Evolutionary conservation across 163 green algal genomes (phyloP).

Genomic region (Prototheca cutis): DNA sequence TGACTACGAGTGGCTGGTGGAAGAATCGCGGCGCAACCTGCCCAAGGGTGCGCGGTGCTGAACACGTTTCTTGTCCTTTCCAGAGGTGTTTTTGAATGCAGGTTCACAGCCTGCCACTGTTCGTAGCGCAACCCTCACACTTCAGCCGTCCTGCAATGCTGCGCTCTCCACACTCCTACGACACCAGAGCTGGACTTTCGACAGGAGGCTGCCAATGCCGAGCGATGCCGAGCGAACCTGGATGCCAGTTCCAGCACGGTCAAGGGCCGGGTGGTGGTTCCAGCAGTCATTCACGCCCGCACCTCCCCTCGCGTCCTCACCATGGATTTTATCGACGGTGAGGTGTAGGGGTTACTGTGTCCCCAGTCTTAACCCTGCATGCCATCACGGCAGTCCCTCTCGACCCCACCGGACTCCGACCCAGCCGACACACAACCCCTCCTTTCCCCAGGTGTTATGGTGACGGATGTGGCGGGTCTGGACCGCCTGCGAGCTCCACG

Average conservation of each 20-base stretch:
- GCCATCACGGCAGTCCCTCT: too few species aligned
- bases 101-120: too few species aligned
- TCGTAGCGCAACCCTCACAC: too few species aligned
- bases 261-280: slow-evolving; percentile 43
- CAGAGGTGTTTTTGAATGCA: too few species aligned
- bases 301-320: slow-evolving; percentile 62
- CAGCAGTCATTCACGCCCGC: slow-evolving; percentile 34
- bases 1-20: slow-evolving; percentile 78
- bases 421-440: too few species aligned
- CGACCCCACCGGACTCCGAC: too few species aligned
- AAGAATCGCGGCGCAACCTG: slow-evolving; percentile 68
- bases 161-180: too few species aligned
- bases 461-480: slow-evolving; percentile 49
- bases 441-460: slow-evolving; percentile 27
- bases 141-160: too few species aligned
- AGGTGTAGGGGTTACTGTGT: too few species aligned
- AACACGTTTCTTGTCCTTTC: too few species aligned
- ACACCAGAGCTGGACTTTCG: slow-evolving; percentile 76
- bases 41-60: slow-evolving; percentile 22
- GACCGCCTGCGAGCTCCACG: slow-evolving; percentile 24
- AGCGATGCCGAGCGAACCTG: slow-evolving; percentile 56
- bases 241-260: slow-evolving; percentile 13
- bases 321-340: slow-evolving; percentile 82
- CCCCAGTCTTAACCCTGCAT: too few species aligned
- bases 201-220: slow-evolving; percentile 64